phyloP scores from a whole-genome alignment of 169 alveolate species.

The Plasmodium adleri region DNA sequence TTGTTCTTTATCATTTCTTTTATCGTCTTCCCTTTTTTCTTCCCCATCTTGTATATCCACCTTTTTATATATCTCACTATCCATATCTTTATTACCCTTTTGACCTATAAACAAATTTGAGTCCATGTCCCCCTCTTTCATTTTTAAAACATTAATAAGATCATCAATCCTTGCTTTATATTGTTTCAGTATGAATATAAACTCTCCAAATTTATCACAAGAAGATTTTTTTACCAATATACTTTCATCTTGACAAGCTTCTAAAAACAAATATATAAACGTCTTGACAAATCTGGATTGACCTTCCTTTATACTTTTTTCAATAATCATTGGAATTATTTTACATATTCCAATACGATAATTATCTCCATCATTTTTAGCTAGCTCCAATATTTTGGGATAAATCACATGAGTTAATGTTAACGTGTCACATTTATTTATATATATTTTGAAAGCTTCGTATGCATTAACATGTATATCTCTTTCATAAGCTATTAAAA shows the following conservation, averaged over 20 bases:
- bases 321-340: slow-evolving; percentile 52
- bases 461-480: slow-evolving; percentile 57
- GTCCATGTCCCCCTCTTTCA: not conserved
- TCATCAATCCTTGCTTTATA: slow-evolving; percentile 23
- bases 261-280: slow-evolving; percentile 37
- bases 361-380: slow-evolving; percentile 70
- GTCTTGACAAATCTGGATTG: slow-evolving; percentile 30
- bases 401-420: slow-evolving; percentile 43
- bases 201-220: slow-evolving; percentile 64
- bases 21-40: slow-evolving; percentile 11
- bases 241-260: slow-evolving; percentile 71
- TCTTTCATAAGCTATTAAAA: slow-evolving; percentile 60
- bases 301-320: slow-evolving; percentile 51
- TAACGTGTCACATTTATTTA: slow-evolving; percentile 38
- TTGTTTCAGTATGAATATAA: slow-evolving; percentile 30
- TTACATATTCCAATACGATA: slow-evolving; percentile 74
- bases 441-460: slow-evolving; percentile 59
- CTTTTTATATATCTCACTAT: not conserved
- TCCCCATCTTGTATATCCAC: slow-evolving; percentile 18
- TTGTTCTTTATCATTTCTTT: slow-evolving; percentile 1
- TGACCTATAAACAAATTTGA: not conserved
- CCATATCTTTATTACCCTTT: not conserved
- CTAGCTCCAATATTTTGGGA: slow-evolving; percentile 38
- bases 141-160: not conserved
- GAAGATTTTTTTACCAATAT: slow-evolving; percentile 72